Evolutionary conservation across 2,329 filamentous ascomycete species (phyloP).

Genomic region (Trichophyton simii): DNA sequence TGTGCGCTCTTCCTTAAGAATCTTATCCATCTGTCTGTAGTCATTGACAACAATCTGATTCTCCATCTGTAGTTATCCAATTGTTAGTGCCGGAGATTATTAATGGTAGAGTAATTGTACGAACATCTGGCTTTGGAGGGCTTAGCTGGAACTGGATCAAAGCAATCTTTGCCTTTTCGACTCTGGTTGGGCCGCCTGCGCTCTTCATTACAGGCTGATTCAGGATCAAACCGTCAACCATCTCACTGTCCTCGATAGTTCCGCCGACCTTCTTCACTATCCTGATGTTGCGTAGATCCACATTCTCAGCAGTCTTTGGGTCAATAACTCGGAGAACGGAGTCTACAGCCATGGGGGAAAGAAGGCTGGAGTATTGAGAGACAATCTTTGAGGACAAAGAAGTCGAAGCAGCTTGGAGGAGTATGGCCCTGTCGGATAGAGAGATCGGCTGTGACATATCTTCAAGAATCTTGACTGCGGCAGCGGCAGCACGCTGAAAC

Average conservation of each 20-base stretch:
- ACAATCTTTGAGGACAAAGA: constrained; percentile 98
- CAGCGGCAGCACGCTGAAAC: constrained; percentile 86
- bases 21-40: constrained; percentile 99
- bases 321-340: constrained; percentile 94
- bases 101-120: constrained; percentile 23
- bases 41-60: constrained; percentile 99
- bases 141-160: constrained; percentile 98
- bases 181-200: constrained; percentile 75
- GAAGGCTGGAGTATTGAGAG: constrained; percentile 84
- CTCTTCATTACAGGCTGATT: constrained; percentile 90
- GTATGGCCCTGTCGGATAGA: constrained; percentile 72
- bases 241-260: constrained; percentile 95
- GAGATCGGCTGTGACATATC: constrained; percentile 92
- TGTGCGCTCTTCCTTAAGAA: constrained; percentile 95
- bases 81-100: constrained; percentile 16
- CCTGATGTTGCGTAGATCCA: constrained; percentile 89
- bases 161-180: constrained; percentile 95
- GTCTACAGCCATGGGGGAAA: constrained; percentile 97
- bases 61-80: constrained; percentile 58
- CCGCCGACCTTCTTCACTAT: constrained; percentile 97
- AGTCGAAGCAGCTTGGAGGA: constrained; percentile 92
- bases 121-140: constrained; percentile 88
- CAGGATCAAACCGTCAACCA: constrained; percentile 86
- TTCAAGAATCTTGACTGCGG: constrained; percentile 79
- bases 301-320: constrained; percentile 87